phyloP scores from a whole-genome alignment of 495 filamentous ascomycete species.

The Podospora anserina region DNA sequence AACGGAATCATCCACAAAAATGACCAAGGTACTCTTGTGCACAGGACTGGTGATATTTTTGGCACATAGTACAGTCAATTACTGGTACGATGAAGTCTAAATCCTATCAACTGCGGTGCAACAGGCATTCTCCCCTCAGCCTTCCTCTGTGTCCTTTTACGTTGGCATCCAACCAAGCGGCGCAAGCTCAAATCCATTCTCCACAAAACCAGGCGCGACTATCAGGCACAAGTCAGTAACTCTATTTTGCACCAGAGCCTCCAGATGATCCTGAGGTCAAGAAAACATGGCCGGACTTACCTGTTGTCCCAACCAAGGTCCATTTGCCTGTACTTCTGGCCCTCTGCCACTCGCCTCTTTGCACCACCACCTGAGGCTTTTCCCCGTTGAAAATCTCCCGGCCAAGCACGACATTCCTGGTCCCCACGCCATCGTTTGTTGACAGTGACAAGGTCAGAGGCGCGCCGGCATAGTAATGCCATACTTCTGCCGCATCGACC shows the following conservation, averaged over 20 bases:
- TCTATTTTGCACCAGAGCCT: neutral
- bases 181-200: slow-evolving; percentile 38
- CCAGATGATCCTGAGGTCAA: neutral
- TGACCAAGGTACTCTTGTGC: neutral
- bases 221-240: neutral
- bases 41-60: neutral
- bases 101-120: too few species aligned
- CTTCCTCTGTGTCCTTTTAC: neutral
- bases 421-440: slow-evolving; percentile 32
- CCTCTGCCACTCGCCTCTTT: slow-evolving; percentile 42
- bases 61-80: too few species aligned
- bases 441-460: slow-evolving; percentile 43
- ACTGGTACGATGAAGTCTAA: too few species aligned
- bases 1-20: neutral
- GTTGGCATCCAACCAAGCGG: slow-evolving; percentile 36
- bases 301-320: slow-evolving; percentile 49
- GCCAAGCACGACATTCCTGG: slow-evolving; percentile 34
- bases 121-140: neutral
- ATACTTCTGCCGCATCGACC: slow-evolving; percentile 47
- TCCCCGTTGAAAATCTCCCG: slow-evolving; percentile 39
- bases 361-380: slow-evolving; percentile 43
- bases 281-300: slow-evolving; percentile 23
- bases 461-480: slow-evolving; percentile 51
- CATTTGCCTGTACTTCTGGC: slow-evolving; percentile 42
- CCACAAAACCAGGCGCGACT: slow-evolving; percentile 42